A percentile compares a stretch with the other conserved stretches of the same genome.
These are phyloP conservation scores for Astrothelium macrocarpum DNA, from an alignment of 495 filamentous ascomycete genomes.

Conservation along the genomic window DNA sequence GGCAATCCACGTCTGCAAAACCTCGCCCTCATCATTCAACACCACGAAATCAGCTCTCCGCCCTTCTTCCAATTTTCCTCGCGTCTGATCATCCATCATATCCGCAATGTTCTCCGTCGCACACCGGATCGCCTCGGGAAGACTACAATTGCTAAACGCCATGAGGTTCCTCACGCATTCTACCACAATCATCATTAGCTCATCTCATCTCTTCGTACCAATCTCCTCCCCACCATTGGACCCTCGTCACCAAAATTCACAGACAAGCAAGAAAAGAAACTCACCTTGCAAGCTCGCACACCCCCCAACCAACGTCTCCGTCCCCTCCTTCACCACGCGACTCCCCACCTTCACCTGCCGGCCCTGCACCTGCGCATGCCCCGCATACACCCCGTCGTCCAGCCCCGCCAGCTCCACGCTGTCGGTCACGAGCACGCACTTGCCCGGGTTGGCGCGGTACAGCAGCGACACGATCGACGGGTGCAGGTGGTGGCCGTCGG, in stretches of 20 bases:
- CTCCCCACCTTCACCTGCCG: slow-evolving; percentile 34
- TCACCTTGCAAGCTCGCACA: slow-evolving; percentile 31
- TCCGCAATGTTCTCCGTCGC: slow-evolving; percentile 41
- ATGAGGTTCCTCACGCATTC: slow-evolving; percentile 38
- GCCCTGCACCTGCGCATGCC: slow-evolving; percentile 38
- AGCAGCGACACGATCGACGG: slow-evolving; percentile 51
- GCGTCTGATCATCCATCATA: slow-evolving; percentile 33
- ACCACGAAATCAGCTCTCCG: slow-evolving; percentile 40
- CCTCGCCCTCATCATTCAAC: slow-evolving; percentile 34
- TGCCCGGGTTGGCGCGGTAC: slow-evolving; percentile 46
- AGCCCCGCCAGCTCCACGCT: slow-evolving; percentile 47
- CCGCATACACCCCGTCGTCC: slow-evolving; percentile 46
- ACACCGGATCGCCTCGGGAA: slow-evolving; percentile 38
- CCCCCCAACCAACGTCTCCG: slow-evolving; percentile 38
- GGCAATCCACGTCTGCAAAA: slow-evolving; percentile 41
- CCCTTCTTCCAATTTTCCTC: slow-evolving; percentile 36
- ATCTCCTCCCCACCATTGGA: too few species aligned
- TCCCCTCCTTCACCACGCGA: slow-evolving; percentile 36
- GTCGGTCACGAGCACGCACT: slow-evolving; percentile 53
- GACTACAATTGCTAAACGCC: slow-evolving; percentile 34
- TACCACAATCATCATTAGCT: not conserved
- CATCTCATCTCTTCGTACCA: too few species aligned
- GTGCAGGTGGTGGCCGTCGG: slow-evolving; percentile 56
- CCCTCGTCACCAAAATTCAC: not conserved
- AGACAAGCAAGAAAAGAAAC: not conserved